Evolutionary conservation across 2,329 filamentous ascomycete genomes (phyloP), one percentile per base, ranked within the genome.

Genomic region (Chrysoporthe puriensis): DNA sequence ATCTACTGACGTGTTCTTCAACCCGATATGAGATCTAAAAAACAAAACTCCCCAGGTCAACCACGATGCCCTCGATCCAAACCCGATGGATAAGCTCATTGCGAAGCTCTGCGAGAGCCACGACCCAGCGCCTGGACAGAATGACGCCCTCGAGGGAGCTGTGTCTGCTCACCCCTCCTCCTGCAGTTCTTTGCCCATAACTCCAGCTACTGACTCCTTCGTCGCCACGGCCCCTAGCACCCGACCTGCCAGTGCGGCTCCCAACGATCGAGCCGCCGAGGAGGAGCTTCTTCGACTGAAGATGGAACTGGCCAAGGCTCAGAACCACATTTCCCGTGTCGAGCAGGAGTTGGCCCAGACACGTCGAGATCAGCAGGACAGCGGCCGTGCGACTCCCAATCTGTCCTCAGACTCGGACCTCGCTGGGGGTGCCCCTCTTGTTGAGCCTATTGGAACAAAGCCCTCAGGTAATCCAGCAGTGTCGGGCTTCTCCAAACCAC

Each of bases 61-160:
- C 69, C 82, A 84, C 72, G 83, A 85, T 44, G 57, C 74, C 3
- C 72, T 76, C 59, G 83, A 85, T 52, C 71, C 78, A 42, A 85
- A 83, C 66, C 83, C 85, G 9, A 88, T 94, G 83, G 92, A 96
- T 73, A 89, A 89, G 69, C 86, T 94, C 62, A 81, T 94, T 71
- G 87, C 91, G 63, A 91, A 64, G 42, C 69, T 70, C 34, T 69
- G 57, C 58, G 69, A 70, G 67, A 62, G 52, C 36, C 67, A 69
- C 18, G 68, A 68, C 14, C 59, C 65, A 26, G 68, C 86, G 94
- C 63, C 81, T 94, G 71, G 87, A 90, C 66, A 91, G 54, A 60
- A 63, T 34, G 68, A 90, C 75, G 84, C 95, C 60, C 87, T 88
- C n/a, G 89, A 94, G 76, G 90, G 74, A 87, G 90, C 52, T 63